A percentile compares a stretch with the other conserved stretches of the same genome.
phyloP scores from a whole-genome alignment of 148 eudicot species.

The Rhododendron henanense region DNA sequence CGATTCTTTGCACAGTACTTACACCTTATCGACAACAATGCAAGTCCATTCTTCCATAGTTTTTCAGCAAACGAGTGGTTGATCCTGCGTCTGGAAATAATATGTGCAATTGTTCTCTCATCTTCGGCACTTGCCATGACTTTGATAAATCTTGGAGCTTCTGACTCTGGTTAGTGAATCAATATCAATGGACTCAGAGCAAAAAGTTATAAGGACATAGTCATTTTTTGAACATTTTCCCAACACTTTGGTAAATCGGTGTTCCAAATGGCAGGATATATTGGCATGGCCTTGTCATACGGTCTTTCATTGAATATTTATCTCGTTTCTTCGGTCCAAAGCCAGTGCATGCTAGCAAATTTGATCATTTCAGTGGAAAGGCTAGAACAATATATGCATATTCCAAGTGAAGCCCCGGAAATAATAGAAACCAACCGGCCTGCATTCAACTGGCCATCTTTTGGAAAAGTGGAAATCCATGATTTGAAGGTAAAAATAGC shows the following conservation, averaged over 20 bases:
- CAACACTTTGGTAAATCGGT: not conserved
- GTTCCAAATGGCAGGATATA: conserved; percentile 56
- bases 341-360: conserved; percentile 76
- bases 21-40: conserved; percentile 66
- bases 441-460: not conserved
- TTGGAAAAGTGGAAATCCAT: conserved; percentile 5
- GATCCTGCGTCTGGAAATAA: conserved; percentile 73
- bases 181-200: not conserved
- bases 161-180: conserved; percentile 59
- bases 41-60: conserved; percentile 74
- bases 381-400: conserved; percentile 76
- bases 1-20: conserved; percentile 73
- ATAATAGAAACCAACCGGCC: conserved; percentile 40
- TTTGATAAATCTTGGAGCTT: conserved; percentile 78
- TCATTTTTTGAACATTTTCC: not conserved
- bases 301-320: conserved; percentile 80
- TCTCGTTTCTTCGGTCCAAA: conserved; percentile 72
- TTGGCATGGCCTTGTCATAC: conserved; percentile 93
- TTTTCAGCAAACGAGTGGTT: conserved; percentile 90
- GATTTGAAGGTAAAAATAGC: conserved; percentile 6
- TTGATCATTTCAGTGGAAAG: conserved; percentile 84
- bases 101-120: conserved; percentile 71
- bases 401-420: conserved; percentile 87
- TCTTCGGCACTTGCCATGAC: conserved; percentile 87
- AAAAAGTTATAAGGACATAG: not conserved